These are phyloP conservation scores for Uronychia setigera DNA, from an alignment of 73 alveolate species.

Conservation along the genomic window DNA sequence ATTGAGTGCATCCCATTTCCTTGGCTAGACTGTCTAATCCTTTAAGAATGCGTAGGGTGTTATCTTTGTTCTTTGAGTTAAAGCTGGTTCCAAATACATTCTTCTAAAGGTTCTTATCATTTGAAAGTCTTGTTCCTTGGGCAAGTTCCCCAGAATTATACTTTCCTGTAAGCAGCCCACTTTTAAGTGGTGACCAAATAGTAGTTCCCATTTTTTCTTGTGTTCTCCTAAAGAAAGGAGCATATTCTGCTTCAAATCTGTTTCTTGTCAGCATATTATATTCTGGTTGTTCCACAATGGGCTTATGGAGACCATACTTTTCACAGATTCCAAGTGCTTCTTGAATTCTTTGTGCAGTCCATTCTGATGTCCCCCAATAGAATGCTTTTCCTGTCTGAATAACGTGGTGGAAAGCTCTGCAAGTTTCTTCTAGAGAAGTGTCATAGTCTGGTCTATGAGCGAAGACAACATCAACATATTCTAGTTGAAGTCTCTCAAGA, in stretches of 20 bases:
- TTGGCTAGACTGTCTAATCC: constrained; percentile 51
- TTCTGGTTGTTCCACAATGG: constrained; percentile 89
- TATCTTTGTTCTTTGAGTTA: background rate
- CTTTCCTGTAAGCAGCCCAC: constrained; percentile 95
- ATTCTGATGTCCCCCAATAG: constrained; percentile 77
- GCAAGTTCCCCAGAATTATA: constrained; percentile 86
- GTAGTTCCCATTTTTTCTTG: too few species aligned
- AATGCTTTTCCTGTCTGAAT: constrained; percentile 64
- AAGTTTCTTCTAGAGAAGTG: constrained; percentile 92
- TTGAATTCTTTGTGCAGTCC: constrained; percentile 33
- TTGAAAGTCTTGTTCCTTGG: too few species aligned
- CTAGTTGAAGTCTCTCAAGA: constrained; percentile 70
- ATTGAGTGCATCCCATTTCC: constrained; percentile 75
- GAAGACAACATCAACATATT: constrained; percentile 67
- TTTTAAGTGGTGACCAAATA: constrained; percentile 88
- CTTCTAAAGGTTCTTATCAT: too few species aligned
- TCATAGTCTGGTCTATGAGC: constrained; percentile 68
- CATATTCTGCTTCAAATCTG: constrained; percentile 77
- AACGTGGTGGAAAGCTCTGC: constrained; percentile 63
- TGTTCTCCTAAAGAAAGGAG: background rate
- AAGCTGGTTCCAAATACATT: background rate
- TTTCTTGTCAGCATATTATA: constrained; percentile 86
- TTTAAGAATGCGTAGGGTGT: constrained; percentile 1
- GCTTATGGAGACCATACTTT: constrained; percentile 73
- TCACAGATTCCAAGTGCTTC: constrained; percentile 83